These are phyloP conservation scores for Lactarius hatsudake DNA, from an alignment of 768 basidiomycete species.

Conservation along the genomic window DNA sequence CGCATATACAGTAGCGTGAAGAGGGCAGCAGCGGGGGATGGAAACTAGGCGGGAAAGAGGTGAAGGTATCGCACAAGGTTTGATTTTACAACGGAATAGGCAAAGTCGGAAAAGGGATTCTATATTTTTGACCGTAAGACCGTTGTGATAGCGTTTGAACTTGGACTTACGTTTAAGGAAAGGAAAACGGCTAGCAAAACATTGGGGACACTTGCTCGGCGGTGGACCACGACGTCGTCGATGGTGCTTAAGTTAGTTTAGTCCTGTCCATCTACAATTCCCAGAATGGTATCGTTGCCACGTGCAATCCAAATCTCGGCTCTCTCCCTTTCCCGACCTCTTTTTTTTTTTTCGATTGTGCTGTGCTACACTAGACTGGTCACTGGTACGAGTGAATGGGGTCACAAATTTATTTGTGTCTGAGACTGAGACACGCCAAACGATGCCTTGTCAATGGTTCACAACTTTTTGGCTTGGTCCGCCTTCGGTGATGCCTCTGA, in stretches of 20 bases:
- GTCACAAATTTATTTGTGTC: not conserved
- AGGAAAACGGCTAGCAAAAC: conserved; percentile 8
- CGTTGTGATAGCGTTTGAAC: not conserved
- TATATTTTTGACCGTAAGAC: not conserved
- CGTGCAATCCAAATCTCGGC: not conserved
- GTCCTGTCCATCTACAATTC: not conserved
- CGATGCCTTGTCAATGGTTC: not conserved
- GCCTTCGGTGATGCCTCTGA: not conserved
- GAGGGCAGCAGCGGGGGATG: conserved; percentile 3
- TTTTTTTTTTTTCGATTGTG: not conserved
- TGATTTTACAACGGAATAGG: conserved; percentile 15
- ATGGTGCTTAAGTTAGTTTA: not conserved
- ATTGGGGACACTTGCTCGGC: not conserved
- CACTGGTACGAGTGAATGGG: too few relatives aligned
- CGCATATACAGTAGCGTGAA: conserved; percentile 12
- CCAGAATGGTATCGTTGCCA: not conserved
- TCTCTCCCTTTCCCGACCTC: not conserved
- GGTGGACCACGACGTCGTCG: not conserved
- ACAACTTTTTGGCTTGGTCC: not conserved
- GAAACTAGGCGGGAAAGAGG: not conserved
- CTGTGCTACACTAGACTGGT: not conserved
- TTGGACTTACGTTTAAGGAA: not conserved
- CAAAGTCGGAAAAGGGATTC: conserved; percentile 5
- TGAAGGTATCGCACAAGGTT: conserved; percentile 22
- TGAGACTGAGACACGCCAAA: not conserved